A percentile compares a stretch with the other conserved stretches of the same genome.
phyloP scores from a whole-genome alignment of 1,139 yeast species.

The Geotrichum reessii region DNA sequence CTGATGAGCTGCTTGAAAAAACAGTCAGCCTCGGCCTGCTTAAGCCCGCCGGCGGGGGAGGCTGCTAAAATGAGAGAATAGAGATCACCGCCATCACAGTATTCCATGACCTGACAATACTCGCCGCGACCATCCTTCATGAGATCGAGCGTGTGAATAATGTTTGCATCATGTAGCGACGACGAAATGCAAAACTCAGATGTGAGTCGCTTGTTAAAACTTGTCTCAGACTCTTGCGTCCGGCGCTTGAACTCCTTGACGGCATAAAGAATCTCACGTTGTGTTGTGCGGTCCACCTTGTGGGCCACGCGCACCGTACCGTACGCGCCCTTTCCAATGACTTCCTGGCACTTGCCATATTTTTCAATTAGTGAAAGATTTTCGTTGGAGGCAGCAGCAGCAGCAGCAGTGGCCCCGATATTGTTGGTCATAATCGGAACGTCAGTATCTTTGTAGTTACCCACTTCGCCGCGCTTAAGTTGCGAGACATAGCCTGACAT shows the following conservation, averaged over 20 bases:
- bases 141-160: slow-evolving; percentile 79
- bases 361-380: slow-evolving; percentile 48
- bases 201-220: slow-evolving; percentile 65
- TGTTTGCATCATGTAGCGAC: slow-evolving; percentile 69
- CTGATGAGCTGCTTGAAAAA: slow-evolving; percentile 85
- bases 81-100: slow-evolving; percentile 90
- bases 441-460: slow-evolving; percentile 13
- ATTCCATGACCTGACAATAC: slow-evolving; percentile 95
- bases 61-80: slow-evolving; percentile 65
- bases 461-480: slow-evolving; percentile 18
- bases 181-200: slow-evolving; percentile 85
- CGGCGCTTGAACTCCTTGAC: slow-evolving; percentile 71
- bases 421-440: slow-evolving; percentile 21
- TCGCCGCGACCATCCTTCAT: slow-evolving; percentile 88
- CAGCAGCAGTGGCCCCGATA: neutral
- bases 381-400: neutral
- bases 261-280: slow-evolving; percentile 56
- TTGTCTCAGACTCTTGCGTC: slow-evolving; percentile 50
- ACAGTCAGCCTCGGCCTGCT: slow-evolving; percentile 87
- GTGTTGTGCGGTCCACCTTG: slow-evolving; percentile 41
- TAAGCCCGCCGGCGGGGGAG: slow-evolving; percentile 71
- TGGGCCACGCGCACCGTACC: slow-evolving; percentile 77
- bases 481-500: slow-evolving; percentile 63
- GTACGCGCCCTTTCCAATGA: slow-evolving; percentile 80
- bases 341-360: slow-evolving; percentile 74